A percentile compares a stretch with the other conserved stretches of the same genome.
phyloP scores from a whole-genome alignment of 2,329 filamentous ascomycete genomes.

The Trichoderma breve region DNA sequence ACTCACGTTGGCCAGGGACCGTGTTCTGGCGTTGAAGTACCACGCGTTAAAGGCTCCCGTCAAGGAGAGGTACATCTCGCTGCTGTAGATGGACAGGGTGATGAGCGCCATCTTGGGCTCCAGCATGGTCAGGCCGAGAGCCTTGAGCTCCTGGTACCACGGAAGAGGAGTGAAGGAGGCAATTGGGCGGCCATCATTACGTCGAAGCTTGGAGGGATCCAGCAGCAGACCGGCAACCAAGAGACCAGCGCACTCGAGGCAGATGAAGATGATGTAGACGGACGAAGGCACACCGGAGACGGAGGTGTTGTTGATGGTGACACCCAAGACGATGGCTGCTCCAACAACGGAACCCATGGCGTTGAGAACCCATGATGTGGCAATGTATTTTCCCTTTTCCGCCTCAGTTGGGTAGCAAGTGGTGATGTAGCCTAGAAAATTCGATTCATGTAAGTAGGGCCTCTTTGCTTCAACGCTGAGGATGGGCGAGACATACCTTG shows the following conservation, averaged over 20 bases:
- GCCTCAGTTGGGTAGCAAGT: constrained; percentile 83
- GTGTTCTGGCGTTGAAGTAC: constrained; percentile 17
- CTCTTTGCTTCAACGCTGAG: background rate
- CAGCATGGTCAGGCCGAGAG: constrained; percentile 8
- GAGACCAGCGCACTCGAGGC: constrained; percentile 12
- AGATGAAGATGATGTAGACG: constrained; percentile 20
- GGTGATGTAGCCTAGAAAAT: constrained; percentile 56
- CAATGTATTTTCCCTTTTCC: constrained; percentile 84
- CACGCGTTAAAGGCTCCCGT: constrained; percentile 17
- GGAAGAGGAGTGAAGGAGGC: constrained; percentile 17
- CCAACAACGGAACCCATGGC: constrained; percentile 89
- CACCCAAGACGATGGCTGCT: constrained; percentile 19
- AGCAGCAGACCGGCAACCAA: constrained; percentile 6
- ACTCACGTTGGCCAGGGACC: constrained; percentile 17
- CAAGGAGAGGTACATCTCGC: constrained; percentile 19
- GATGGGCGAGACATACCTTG: constrained; percentile 56
- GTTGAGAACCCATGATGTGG: constrained; percentile 93
- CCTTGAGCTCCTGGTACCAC: constrained; percentile 20
- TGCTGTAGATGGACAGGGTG: constrained; percentile 19
- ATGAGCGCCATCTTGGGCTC: constrained; percentile 20
- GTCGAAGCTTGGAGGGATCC: constrained; percentile 17
- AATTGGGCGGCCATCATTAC: constrained; percentile 19
- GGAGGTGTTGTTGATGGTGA: constrained; percentile 17
- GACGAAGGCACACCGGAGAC: constrained; percentile 18
- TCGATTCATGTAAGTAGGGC: background rate